Conservation (phyloP, 1,139 yeast species). For the Yamadazyma sp. region DNA sequence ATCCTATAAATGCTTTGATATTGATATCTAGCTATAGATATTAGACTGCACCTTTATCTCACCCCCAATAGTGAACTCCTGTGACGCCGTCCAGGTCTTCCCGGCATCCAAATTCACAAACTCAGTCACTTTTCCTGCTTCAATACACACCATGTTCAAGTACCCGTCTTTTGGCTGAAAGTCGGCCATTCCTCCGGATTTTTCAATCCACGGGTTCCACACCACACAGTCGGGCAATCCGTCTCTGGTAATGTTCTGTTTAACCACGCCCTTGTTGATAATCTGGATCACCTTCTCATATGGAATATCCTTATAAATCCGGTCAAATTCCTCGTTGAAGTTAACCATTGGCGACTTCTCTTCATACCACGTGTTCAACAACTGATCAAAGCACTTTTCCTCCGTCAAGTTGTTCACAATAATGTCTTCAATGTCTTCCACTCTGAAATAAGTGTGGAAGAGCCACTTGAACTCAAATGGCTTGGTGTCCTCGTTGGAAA, state of each 20-base stretch:
- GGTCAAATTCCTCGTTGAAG: conserved; percentile 78
- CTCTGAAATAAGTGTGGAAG: conserved; percentile 85
- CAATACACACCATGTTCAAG: conserved; percentile 87
- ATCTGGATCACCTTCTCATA: conserved; percentile 58
- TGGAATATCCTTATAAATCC: conserved; percentile 69
- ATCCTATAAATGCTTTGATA: too few relatives aligned
- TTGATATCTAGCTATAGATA: conserved; percentile 23
- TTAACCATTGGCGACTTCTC: conserved; percentile 74
- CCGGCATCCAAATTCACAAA: conserved; percentile 66
- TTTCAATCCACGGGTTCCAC: conserved; percentile 96
- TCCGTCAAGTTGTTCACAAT: conserved; percentile 77
- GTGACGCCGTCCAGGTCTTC: conserved; percentile 60
- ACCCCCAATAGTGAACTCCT: conserved; percentile 37
- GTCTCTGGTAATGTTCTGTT: conserved; percentile 61
- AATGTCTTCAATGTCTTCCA: conserved; percentile 75
- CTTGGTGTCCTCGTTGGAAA: conserved; percentile 64
- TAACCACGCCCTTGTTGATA: conserved; percentile 66
- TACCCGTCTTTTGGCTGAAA: conserved; percentile 84
- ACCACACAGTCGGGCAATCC: conserved; percentile 88
- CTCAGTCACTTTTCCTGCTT: conserved; percentile 83
- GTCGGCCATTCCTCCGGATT: conserved; percentile 78
- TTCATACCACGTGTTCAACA: conserved; percentile 57
- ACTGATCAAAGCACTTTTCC: conserved; percentile 70
- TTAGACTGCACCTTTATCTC: conserved; percentile 46
- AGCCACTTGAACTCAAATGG: conserved; percentile 88